Percentiles rank a stretch among this genome's conserved stretches.
phyloP scores from a whole-genome alignment of 345 rosid species.

The Salix caprea region DNA sequence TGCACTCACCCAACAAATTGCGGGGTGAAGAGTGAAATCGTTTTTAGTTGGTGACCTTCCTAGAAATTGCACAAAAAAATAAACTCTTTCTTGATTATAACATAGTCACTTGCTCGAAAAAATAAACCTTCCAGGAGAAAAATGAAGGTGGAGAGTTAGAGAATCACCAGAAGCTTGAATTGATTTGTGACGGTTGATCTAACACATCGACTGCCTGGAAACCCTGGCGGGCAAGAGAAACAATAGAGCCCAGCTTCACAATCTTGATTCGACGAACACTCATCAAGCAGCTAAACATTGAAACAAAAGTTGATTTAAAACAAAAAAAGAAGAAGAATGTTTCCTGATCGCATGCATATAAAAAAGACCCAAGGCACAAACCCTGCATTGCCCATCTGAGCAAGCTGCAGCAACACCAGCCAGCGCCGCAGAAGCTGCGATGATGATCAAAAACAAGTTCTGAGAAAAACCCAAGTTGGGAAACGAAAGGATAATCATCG shows the following conservation, averaged over 20 bases:
- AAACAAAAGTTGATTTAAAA: not conserved
- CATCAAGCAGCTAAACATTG: slow-evolving; percentile 39
- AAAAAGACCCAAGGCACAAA: slow-evolving; percentile 3
- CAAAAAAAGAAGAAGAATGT: too few relatives aligned
- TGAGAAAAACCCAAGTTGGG: slow-evolving; percentile 25
- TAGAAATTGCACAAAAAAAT: too few relatives aligned
- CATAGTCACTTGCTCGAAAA: too few relatives aligned
- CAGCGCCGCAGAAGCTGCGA: slow-evolving; percentile 7
- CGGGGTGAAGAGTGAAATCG: too few relatives aligned
- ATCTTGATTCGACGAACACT: slow-evolving; percentile 53
- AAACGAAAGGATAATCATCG: not conserved
- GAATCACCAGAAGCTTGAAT: slow-evolving; percentile 55
- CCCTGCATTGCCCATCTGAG: slow-evolving; percentile 49
- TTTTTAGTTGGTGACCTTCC: too few relatives aligned
- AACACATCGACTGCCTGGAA: slow-evolving; percentile 52
- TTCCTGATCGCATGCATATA: not conserved
- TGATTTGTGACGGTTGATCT: slow-evolving; percentile 48
- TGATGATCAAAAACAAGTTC: slow-evolving; percentile 16
- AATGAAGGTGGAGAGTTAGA: not conserved
- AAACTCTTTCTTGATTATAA: too few relatives aligned
- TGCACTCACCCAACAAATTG: too few relatives aligned
- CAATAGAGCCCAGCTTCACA: slow-evolving; percentile 60
- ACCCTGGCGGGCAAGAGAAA: slow-evolving; percentile 43
- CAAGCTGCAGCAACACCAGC: slow-evolving; percentile 16
- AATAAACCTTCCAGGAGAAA: not conserved